Evolutionary conservation across 805 yeast genomes (phyloP), one percentile per base, ranked within the genome.

Genomic region (Wickerhamiella azymoides): DNA sequence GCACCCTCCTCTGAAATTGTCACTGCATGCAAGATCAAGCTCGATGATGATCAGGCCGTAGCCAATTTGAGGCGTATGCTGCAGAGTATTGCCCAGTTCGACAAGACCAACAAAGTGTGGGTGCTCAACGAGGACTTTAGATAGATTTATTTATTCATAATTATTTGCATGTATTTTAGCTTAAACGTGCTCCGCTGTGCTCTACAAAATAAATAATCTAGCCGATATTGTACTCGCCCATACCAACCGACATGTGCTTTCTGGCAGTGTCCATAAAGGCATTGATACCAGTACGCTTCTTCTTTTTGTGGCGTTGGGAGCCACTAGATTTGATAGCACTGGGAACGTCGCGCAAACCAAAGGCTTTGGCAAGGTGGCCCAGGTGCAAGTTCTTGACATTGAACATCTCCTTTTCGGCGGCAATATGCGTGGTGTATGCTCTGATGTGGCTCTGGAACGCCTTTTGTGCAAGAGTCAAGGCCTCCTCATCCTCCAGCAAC

Each of bases 341-440:
- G 25, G 99, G 99, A 7, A 94, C 80, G 56, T 92, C 98, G 63
- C 99, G 77, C 45, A 92, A 68, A 2, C 89, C 99, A 62, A 93
- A 93, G 52, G 92, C 74, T 61, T 92, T 92, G 17, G 97, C 96
- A 56, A 93, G 67, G 67, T 92, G 99, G 25, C 99, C 99, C 53
- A 93, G 67, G 70, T 92, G 99, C 49, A 93, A 66, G 28, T 71
- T 64, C 54, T 82, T 82, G 27, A 92, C 79, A 58, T 84, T 86
- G 69, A 92, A 92, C 51, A 72, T 76, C 41, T 71, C 74, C 58
- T 88, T 75, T 62, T 92, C 98, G 1, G 77, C 56, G 0, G 88
- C 68, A 47, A 86, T 73, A 67, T 92, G 99, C 0, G 99, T 92
- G 5, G 99, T 84, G 60, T 92, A 92, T 0, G 98, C 98, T 57